Evolutionary conservation across 164 flowering plant genomes (phyloP).

Genomic region (Houttuynia cordata): DNA sequence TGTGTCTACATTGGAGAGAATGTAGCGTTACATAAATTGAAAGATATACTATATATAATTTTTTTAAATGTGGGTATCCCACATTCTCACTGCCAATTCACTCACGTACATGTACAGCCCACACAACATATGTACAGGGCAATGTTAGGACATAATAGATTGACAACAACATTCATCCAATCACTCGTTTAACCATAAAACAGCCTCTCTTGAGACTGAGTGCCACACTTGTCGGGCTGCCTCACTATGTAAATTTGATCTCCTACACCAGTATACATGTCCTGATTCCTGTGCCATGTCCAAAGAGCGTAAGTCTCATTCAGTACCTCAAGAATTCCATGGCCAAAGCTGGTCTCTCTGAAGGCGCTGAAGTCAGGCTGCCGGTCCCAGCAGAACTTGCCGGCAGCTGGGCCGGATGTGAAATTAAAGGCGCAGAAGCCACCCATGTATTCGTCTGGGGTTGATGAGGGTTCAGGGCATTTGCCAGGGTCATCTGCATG

Average conservation of each 20-base stretch:
- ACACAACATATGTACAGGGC: no score
- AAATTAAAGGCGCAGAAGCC: conserved; percentile 82
- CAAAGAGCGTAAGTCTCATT: conserved; percentile 78
- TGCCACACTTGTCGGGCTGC: conserved; percentile 42
- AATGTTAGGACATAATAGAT: no score
- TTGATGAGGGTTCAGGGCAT: conserved; percentile 66
- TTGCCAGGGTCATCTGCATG: conserved; percentile 87
- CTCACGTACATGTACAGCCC: no score
- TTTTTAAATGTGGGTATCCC: no score
- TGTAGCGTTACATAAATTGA: no score
- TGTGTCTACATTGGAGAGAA: no score
- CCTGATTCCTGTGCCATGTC: conserved; percentile 87
- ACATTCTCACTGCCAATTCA: no score
- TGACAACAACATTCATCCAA: no score
- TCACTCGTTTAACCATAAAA: no score
- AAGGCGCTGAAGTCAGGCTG: conserved; percentile 94
- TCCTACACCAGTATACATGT: conserved; percentile 30
- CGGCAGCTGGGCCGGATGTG: conserved; percentile 74
- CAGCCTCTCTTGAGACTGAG: conserved; percentile 15
- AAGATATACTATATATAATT: no score
- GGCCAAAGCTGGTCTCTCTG: conserved; percentile 92
- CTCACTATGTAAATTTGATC: conserved; percentile 79
- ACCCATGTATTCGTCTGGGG: conserved; percentile 59
- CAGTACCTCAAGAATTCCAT: conserved; percentile 85
- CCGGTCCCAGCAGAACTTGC: conserved; percentile 82